Conservation (phyloP, 768 basidiomycete genomes). For the Leccinum longicurvipes region DNA sequence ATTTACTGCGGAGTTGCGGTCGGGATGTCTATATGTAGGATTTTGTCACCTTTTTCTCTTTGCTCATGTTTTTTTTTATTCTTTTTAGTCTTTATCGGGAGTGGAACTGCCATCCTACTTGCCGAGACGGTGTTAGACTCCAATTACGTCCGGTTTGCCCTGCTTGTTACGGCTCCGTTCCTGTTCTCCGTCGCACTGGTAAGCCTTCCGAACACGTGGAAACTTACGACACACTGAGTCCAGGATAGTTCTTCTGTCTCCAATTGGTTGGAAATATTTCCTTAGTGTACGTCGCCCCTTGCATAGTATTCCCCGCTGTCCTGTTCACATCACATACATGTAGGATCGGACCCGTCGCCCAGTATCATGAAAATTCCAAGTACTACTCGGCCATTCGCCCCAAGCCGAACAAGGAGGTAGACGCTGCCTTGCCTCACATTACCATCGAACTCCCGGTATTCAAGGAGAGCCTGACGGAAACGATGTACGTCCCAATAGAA, state of each 20-base stretch:
- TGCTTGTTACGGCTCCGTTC: conserved; percentile 64
- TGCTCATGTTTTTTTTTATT: not conserved
- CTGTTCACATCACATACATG: not conserved
- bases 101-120: conserved; percentile 56
- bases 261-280: conserved; percentile 62
- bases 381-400: conserved; percentile 77
- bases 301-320: not conserved
- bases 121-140: conserved; percentile 68
- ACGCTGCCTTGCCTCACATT: conserved; percentile 65
- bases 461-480: conserved; percentile 77
- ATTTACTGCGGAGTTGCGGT: conserved; percentile 66
- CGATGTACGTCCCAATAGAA: conserved; percentile 54
- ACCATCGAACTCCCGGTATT: conserved; percentile 85
- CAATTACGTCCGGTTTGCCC: conserved; percentile 56
- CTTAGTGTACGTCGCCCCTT: conserved; percentile 44
- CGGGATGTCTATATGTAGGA: conserved; percentile 61
- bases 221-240: conserved; percentile 6
- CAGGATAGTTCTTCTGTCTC: conserved; percentile 64
- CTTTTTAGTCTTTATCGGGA: conserved; percentile 65
- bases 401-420: conserved; percentile 56
- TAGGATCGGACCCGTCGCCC: conserved; percentile 79
- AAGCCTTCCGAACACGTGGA: conserved; percentile 17
- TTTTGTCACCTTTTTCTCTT: conserved; percentile 5
- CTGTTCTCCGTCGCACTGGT: conserved; percentile 74
- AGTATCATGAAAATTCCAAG: conserved; percentile 78